phyloP scores from a whole-genome alignment of 305 asterid genomes.

The Nicotiana rustica region DNA sequence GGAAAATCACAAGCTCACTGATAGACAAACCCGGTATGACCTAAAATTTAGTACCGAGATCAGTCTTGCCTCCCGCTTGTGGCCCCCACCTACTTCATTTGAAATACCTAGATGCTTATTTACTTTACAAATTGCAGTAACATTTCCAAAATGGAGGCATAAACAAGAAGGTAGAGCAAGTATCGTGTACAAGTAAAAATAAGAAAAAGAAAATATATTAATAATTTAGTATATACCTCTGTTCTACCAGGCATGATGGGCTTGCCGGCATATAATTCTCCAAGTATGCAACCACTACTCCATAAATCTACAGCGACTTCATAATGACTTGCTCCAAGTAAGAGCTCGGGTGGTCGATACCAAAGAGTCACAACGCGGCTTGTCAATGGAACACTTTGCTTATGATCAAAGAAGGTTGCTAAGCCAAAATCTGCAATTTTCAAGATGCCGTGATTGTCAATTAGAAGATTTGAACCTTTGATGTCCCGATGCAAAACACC shows the following conservation, averaged over 20 bases:
- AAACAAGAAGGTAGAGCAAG: background rate
- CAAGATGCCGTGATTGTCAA: conserved; percentile 80
- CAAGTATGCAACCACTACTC: conserved; percentile 97
- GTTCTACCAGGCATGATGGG: conserved; percentile 99
- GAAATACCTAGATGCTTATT: background rate
- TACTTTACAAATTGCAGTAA: conserved; percentile 12
- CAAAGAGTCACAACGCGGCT: conserved; percentile 98
- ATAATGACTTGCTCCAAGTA: conserved; percentile 84
- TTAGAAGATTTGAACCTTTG: conserved; percentile 90
- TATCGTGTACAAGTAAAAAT: conserved; percentile 10
- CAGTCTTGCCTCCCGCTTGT: background rate
- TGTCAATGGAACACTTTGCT: conserved; percentile 68
- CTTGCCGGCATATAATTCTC: conserved; percentile 84
- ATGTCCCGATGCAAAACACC: conserved; percentile 95
- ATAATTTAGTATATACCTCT: conserved; percentile 61
- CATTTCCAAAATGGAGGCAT: conserved; percentile 1
- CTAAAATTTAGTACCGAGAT: background rate
- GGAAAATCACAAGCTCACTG: background rate
- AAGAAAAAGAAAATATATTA: background rate
- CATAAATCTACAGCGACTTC: conserved; percentile 94
- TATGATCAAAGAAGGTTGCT: conserved; percentile 77
- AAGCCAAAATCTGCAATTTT: conserved; percentile 98
- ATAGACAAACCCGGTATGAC: background rate
- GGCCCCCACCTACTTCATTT: background rate
- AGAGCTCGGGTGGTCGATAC: conserved; percentile 98